phyloP scores from a whole-genome alignment of 495 filamentous ascomycete genomes.

The Talaromyces liani region DNA sequence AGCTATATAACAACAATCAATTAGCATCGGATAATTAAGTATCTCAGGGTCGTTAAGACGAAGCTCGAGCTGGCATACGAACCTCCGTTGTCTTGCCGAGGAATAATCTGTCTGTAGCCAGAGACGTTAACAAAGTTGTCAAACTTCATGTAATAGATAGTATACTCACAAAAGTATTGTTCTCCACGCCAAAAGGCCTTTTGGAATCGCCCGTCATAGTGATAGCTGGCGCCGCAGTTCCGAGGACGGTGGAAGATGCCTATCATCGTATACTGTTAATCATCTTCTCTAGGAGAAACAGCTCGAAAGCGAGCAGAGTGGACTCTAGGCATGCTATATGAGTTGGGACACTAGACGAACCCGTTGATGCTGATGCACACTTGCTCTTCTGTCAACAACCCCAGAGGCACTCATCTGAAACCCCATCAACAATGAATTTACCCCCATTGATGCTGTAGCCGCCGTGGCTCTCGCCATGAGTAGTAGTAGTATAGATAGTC shows the following conservation, averaged over 20 bases:
- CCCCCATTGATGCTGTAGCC: neutral
- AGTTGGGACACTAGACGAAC: neutral
- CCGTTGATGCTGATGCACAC: neutral
- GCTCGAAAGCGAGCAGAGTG: neutral
- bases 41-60: neutral
- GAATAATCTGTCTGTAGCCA: slow-evolving; percentile 29
- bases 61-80: neutral
- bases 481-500: neutral
- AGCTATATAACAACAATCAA: slow-evolving; percentile 12
- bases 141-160: too few relatives aligned
- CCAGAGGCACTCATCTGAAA: neutral
- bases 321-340: neutral
- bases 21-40: too few relatives aligned
- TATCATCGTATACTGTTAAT: neutral
- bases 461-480: neutral
- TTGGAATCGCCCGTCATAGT: slow-evolving; percentile 25
- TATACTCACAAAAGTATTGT: slow-evolving; percentile 33
- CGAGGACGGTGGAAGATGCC: neutral
- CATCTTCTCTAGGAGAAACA: neutral
- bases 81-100: slow-evolving; percentile 26
- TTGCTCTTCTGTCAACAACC: neutral
- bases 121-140: slow-evolving; percentile 23
- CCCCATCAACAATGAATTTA: neutral
- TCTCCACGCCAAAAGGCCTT: slow-evolving; percentile 37
- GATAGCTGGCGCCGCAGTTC: slow-evolving; percentile 1